phyloP scores from a whole-genome alignment of 2,329 filamentous ascomycete species.

The Clonostachys chloroleuca region DNA sequence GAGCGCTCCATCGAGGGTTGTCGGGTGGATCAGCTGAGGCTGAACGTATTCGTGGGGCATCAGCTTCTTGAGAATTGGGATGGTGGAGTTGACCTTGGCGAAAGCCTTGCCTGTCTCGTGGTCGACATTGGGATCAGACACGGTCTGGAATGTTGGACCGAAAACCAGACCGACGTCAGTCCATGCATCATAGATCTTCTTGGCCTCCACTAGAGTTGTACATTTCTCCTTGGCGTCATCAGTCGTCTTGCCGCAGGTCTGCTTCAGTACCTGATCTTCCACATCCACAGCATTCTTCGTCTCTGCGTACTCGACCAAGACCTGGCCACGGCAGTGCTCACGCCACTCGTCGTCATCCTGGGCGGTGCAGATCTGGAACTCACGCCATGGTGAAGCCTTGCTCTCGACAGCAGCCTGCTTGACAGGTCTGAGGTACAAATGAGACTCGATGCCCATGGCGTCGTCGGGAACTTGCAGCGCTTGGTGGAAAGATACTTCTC shows the following conservation, averaged over 20 bases:
- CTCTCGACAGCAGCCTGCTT: not conserved
- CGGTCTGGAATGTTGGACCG: constrained; percentile 3
- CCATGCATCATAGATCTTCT: constrained; percentile 1
- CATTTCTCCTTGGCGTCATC: no score
- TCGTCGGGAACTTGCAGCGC: not conserved
- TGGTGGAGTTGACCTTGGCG: no score
- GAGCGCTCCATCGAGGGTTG: constrained; percentile 3
- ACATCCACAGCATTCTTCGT: no score
- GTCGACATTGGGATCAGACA: constrained; percentile 1
- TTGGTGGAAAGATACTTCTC: not conserved
- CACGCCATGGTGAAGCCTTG: constrained; percentile 1
- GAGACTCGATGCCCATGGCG: constrained; percentile 1
- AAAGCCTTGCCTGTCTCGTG: not conserved
- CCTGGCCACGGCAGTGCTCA: not conserved
- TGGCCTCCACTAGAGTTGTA: not conserved
- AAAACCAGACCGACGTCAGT: constrained; percentile 5
- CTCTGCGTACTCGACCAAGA: no score
- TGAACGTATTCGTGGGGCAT: constrained; percentile 5
- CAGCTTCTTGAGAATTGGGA: not conserved
- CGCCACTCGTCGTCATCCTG: constrained; percentile 3
- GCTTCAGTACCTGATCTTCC: no score
- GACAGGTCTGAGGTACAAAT: not conserved
- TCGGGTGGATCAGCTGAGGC: constrained; percentile 6
- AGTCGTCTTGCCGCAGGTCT: no score
- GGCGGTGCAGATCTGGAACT: constrained; percentile 4